phyloP scores from a whole-genome alignment of 75 land plant genomes.

The Picea sitchensis region DNA sequence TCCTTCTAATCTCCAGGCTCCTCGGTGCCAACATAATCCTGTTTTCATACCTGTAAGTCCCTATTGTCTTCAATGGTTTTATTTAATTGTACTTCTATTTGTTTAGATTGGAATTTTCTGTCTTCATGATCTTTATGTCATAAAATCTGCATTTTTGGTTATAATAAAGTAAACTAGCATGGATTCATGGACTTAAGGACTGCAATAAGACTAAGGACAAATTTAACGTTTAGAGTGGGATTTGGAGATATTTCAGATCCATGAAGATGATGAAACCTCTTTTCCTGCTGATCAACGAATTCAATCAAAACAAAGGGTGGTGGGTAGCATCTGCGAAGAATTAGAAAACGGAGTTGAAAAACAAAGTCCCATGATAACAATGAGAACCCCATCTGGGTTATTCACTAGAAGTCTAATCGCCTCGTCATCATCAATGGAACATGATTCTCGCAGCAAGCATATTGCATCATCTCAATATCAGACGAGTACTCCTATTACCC shows the following conservation, averaged over 20 bases:
- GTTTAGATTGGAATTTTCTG: no score
- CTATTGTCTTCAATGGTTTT: no score
- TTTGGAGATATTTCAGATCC: neutral
- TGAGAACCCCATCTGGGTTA: neutral
- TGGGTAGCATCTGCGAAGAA: neutral
- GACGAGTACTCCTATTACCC: neutral
- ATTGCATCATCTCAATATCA: neutral
- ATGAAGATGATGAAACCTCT: neutral
- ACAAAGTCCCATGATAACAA: neutral
- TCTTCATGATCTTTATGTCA: no score
- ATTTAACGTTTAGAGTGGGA: no score
- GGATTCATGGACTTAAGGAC: no score
- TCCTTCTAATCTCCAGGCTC: no score
- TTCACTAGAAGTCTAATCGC: neutral
- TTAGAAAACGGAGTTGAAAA: neutral
- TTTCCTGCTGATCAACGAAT: neutral
- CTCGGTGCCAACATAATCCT: no score
- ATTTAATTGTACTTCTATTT: no score
- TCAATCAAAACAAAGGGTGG: neutral
- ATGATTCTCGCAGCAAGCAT: neutral
- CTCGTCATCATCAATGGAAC: neutral
- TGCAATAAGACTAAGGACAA: no score
- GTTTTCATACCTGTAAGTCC: no score
- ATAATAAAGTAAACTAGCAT: no score
- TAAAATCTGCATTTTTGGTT: no score